Evolutionary conservation across 495 filamentous ascomycete species (phyloP), one percentile per base, ranked within the genome.

Genomic region (Clavariopsis aquatica): DNA sequence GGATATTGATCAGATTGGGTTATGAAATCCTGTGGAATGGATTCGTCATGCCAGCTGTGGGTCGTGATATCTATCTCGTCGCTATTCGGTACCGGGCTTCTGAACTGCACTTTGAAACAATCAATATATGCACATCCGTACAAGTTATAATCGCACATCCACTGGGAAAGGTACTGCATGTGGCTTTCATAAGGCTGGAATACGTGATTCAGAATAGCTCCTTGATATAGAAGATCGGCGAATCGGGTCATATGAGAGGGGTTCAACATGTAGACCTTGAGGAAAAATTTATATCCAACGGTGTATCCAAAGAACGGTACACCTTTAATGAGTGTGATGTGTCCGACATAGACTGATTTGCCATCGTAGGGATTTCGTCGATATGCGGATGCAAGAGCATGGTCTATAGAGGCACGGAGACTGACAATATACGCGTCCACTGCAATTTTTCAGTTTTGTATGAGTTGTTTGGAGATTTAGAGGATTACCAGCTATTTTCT

Each of bases 61-160:
- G 77, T 72, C 24, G 80, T 70, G 55, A 81, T 82, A 43, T 76
- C 75, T 57, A 84, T 71, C 45, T 87, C 82, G 9, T 87, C 76
- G 61, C 83, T 84, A 0, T 85, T 76, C 1, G 95, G 93, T 8
- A 97, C 81, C 4, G 92, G 91, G 36, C 78, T 76, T 55, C 95
- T 84, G 69, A 96, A 97, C 41, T 73, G 80, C 27, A 84, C 82
- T 46, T 84, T 88, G 12, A 73, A 75, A 68, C 87, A 90, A 52
- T 88, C 83, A 73, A 98, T 87, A 71, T 91, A 96, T 28, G 83
- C 86, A 72, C 94, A 98, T 12, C 94, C 94, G 72, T 93, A 96
- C 67, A 98, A 80, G 68, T 96, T 98, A 80, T 92, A 98, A 72
- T 98, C 95, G 66, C 88, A 89, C 93, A 98, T 96, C 85, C 95